These are phyloP conservation scores for Colletotrichum graminicola DNA, from an alignment of 2,329 filamentous ascomycete genomes.

Conservation along the genomic window DNA sequence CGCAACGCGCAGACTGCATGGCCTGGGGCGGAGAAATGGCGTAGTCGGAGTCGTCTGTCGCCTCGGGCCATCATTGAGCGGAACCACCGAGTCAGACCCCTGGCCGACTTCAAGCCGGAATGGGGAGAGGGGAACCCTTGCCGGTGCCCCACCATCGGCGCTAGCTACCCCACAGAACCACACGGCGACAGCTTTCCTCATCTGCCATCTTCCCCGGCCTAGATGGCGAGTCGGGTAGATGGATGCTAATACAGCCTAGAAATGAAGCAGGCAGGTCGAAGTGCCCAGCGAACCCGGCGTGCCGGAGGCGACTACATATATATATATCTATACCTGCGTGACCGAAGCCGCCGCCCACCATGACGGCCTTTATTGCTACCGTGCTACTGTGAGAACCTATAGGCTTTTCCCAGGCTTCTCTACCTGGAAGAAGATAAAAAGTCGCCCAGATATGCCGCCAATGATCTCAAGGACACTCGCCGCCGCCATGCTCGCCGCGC, in stretches of 20 bases:
- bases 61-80: constrained; percentile 35
- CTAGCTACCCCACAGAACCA: constrained; percentile 21
- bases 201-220: background rate
- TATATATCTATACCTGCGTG: constrained; percentile 1
- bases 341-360: background rate
- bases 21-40: constrained; percentile 30
- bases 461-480: constrained; percentile 10
- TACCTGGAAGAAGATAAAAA: background rate
- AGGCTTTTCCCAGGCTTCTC: background rate
- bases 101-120: constrained; percentile 6
- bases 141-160: constrained; percentile 4
- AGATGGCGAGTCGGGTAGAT: background rate
- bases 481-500: constrained; percentile 8
- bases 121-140: constrained; percentile 11
- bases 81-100: constrained; percentile 30
- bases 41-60: background rate
- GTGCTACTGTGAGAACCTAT: background rate
- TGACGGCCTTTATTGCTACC: background rate
- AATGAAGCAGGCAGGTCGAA: constrained; percentile 3
- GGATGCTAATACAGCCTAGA: background rate
- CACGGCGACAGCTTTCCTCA: background rate
- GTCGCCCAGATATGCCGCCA: constrained; percentile 24
- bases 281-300: background rate
- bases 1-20: constrained; percentile 3
- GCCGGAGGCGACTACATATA: background rate